Conservation (phyloP, 2,329 filamentous ascomycete species). For the Fusarium liriodendri region DNA sequence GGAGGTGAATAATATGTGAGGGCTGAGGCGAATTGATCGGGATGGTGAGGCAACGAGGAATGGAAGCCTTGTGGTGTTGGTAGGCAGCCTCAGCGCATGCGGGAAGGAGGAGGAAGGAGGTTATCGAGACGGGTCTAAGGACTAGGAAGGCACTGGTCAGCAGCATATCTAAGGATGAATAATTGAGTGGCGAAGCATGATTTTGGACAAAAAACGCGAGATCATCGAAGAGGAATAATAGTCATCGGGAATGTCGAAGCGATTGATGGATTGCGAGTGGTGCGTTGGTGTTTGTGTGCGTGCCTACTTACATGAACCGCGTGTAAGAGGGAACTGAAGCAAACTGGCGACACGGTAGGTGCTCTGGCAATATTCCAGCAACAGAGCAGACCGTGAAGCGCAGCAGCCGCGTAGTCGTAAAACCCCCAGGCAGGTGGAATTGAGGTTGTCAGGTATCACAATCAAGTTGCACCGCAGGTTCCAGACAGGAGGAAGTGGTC, state of each 20-base stretch:
- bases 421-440: slow-evolving; percentile 23
- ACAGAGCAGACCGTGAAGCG: slow-evolving; percentile 44
- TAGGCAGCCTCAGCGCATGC: slow-evolving; percentile 36
- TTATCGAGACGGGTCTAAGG: slow-evolving; percentile 33
- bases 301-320: slow-evolving; percentile 38
- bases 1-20: slow-evolving; percentile 23
- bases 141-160: slow-evolving; percentile 42
- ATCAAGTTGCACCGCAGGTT: slow-evolving; percentile 30
- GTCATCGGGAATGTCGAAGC: neutral
- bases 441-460: slow-evolving; percentile 28
- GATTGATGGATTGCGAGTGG: neutral
- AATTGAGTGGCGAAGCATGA: slow-evolving; percentile 22
- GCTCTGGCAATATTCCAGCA: slow-evolving; percentile 56
- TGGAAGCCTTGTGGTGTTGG: slow-evolving; percentile 12
- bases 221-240: neutral
- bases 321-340: slow-evolving; percentile 16
- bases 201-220: neutral
- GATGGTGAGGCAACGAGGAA: slow-evolving; percentile 17
- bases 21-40: slow-evolving; percentile 10
- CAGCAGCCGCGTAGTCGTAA: slow-evolving; percentile 27
- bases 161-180: slow-evolving; percentile 29
- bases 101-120: slow-evolving; percentile 21
- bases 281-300: neutral
- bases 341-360: slow-evolving; percentile 33
- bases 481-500: slow-evolving; percentile 12